These are phyloP conservation scores for Aspergillus aculeatus DNA, from an alignment of 2,329 filamentous ascomycete genomes.

Conservation along the genomic window DNA sequence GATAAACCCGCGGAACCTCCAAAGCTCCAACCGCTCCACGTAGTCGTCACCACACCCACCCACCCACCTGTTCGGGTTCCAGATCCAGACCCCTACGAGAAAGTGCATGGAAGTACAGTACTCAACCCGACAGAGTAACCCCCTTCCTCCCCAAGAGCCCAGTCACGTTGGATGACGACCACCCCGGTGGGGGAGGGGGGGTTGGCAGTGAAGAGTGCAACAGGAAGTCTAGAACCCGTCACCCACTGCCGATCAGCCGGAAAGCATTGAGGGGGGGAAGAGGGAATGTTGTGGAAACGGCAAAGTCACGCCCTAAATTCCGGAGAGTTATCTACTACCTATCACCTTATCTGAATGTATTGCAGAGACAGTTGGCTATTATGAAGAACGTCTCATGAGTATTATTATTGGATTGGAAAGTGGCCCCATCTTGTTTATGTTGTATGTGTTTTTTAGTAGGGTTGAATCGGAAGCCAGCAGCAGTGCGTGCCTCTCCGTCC, in stretches of 20 bases:
- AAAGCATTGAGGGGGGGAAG: neutral
- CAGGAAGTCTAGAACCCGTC: slow-evolving; percentile 7
- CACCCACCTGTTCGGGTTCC: too few relatives aligned
- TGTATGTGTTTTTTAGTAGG: neutral
- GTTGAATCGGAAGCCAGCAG: neutral
- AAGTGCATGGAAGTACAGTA: neutral
- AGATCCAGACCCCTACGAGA: neutral
- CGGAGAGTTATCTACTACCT: too few relatives aligned
- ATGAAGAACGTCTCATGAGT: too few relatives aligned
- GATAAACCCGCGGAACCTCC: too few relatives aligned
- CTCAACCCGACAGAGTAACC: too few relatives aligned
- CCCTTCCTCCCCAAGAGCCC: too few relatives aligned
- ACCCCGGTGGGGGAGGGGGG: neutral
- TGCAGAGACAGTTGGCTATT: too few relatives aligned
- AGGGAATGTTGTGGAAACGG: neutral
- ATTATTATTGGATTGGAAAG: too few relatives aligned
- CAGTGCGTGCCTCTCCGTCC: neutral
- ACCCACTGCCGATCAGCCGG: slow-evolving; percentile 5
- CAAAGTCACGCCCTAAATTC: too few relatives aligned
- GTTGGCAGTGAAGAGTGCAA: neutral
- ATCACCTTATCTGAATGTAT: too few relatives aligned
- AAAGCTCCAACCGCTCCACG: neutral
- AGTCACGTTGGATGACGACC: neutral
- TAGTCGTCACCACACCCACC: neutral
- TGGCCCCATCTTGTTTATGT: neutral